A percentile compares a stretch with the other conserved stretches of the same genome.
Evolutionary conservation across 371 early-diverging fungal species (phyloP).

Genomic region (Apophysomyces trapeziformis): DNA sequence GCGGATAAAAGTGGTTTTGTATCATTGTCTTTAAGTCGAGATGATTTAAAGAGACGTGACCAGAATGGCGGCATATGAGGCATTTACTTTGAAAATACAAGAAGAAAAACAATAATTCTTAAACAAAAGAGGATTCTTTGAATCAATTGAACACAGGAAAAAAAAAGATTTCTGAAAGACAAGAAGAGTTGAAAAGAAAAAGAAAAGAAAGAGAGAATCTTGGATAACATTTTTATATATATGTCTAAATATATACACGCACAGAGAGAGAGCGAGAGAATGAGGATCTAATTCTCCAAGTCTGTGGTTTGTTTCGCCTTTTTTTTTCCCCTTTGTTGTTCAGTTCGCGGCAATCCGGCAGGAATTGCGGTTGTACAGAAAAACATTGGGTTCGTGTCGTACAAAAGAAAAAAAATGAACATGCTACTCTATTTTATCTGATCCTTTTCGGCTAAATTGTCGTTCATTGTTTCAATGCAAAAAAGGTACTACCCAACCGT

Average conservation of each 20-base stretch:
- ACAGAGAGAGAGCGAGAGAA: too few species aligned
- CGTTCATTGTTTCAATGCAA: constrained; percentile 1
- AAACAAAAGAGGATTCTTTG: too few species aligned
- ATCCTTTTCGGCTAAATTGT: constrained; percentile 5
- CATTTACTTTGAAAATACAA: too few species aligned
- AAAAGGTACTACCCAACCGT: constrained; percentile 17
- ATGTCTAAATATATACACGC: too few species aligned
- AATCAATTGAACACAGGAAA: too few species aligned
- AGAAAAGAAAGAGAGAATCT: too few species aligned
- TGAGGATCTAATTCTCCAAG: too few species aligned
- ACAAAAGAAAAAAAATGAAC: not conserved
- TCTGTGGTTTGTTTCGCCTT: too few species aligned
- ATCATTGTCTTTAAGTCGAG: not conserved
- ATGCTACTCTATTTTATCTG: not conserved
- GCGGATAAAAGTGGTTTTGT: not conserved
- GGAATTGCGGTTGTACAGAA: not conserved
- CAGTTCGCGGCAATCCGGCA: constrained; percentile 1
- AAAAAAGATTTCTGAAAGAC: too few species aligned
- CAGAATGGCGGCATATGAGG: not conserved
- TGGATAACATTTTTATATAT: too few species aligned
- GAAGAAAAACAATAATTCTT: too few species aligned
- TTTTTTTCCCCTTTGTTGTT: not conserved
- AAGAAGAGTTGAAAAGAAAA: too few species aligned
- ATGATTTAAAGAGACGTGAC: not conserved
- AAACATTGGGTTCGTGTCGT: not conserved